Evolutionary conservation across 2,329 filamentous ascomycete species (phyloP).

Genomic region (Daldinia eschscholtzii): DNA sequence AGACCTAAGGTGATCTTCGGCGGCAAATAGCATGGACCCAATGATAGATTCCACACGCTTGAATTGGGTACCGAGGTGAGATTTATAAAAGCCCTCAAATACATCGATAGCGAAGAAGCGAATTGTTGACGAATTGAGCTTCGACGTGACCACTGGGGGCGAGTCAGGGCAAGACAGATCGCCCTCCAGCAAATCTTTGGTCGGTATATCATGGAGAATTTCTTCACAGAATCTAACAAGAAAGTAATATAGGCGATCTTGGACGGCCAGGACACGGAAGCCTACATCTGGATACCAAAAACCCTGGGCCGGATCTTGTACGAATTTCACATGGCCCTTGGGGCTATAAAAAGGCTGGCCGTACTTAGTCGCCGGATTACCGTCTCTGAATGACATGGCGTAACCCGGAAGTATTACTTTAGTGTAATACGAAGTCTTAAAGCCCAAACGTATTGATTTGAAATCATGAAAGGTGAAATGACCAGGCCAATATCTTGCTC

Average conservation of each 20-base stretch:
- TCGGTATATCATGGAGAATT: conserved; percentile 32
- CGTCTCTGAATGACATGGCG: conserved; percentile 17
- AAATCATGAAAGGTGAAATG: conserved; percentile 8
- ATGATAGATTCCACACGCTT: conserved; percentile 11
- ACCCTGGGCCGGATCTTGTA: background rate
- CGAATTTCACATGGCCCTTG: background rate
- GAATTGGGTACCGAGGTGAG: background rate
- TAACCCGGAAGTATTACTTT: background rate
- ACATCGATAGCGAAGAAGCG: conserved; percentile 4
- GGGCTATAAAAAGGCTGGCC: conserved; percentile 18
- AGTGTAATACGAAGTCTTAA: background rate
- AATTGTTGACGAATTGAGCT: background rate
- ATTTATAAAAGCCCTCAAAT: conserved; percentile 25
- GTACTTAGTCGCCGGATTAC: conserved; percentile 12
- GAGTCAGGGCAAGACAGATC: background rate
- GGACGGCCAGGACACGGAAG: conserved; percentile 24
- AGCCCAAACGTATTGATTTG: background rate
- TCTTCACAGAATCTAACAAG: conserved; percentile 17
- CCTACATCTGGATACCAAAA: conserved; percentile 4
- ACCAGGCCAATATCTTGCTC: conserved; percentile 16
- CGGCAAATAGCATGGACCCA: background rate
- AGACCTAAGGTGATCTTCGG: conserved; percentile 28
- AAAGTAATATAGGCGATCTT: conserved; percentile 22
- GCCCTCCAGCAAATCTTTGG: background rate
- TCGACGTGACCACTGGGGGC: background rate